Evolutionary conservation across 805 yeast genomes (phyloP).

Genomic region (Candida berthetii): DNA sequence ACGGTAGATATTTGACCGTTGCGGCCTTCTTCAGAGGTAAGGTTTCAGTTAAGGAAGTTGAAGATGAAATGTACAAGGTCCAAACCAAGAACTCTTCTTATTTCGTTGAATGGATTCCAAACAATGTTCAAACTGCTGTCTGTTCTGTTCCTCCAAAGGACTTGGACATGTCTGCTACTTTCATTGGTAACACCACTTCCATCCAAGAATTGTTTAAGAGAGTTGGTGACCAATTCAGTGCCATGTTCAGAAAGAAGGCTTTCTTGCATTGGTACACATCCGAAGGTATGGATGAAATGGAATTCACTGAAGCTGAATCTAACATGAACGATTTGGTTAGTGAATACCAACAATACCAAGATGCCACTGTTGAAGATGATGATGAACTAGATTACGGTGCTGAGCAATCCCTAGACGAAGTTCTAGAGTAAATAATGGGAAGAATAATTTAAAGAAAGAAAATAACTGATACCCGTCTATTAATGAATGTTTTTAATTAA

Average conservation of each 20-base stretch:
- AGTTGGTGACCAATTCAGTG: conserved; percentile 93
- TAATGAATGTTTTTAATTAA: too few relatives aligned
- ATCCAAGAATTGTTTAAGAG: conserved; percentile 98
- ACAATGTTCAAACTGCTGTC: conserved; percentile 98
- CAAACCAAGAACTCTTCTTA: conserved; percentile 94
- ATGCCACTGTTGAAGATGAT: conserved; percentile 83
- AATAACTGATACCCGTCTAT: too few relatives aligned
- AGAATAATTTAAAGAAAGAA: too few relatives aligned
- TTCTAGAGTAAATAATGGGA: conserved; percentile 20
- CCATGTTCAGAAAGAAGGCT: conserved; percentile 98
- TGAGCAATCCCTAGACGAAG: conserved; percentile 23
- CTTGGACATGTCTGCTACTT: conserved; percentile 88
- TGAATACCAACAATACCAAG: conserved; percentile 94
- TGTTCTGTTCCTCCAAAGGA: conserved; percentile 91
- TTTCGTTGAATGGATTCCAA: conserved; percentile 99
- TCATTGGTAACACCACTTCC: conserved; percentile 96
- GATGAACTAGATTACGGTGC: conserved; percentile 31
- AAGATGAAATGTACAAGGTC: conserved; percentile 88
- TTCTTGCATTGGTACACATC: conserved; percentile 99
- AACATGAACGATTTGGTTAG: conserved; percentile 95
- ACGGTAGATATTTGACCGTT: conserved; percentile 97
- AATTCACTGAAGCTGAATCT: conserved; percentile 97
- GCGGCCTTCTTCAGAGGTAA: conserved; percentile 98
- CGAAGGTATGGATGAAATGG: conserved; percentile 99
- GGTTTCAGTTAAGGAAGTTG: conserved; percentile 96